These are phyloP conservation scores for Amanita exitialis DNA, from an alignment of 768 basidiomycete genomes.

Conservation along the genomic window DNA sequence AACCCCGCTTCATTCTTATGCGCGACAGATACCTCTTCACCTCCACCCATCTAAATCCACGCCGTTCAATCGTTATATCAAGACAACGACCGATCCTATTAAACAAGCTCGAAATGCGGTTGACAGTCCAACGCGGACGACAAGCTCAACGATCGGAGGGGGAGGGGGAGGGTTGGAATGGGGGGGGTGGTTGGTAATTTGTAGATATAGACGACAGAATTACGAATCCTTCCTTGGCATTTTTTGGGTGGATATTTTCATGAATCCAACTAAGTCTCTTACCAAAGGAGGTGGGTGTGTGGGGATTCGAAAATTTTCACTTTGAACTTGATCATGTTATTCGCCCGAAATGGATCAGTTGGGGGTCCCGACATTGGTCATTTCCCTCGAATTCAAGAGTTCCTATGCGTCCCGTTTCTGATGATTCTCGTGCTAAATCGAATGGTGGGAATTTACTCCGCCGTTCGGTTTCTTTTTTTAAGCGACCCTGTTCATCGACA, in stretches of 20 bases:
- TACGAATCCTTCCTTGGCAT: constrained; percentile 37
- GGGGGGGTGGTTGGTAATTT: constrained; percentile 50
- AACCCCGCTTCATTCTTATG: constrained; percentile 45
- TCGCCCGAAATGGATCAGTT: no score
- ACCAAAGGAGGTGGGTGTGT: constrained; percentile 36
- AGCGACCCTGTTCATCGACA: constrained; percentile 47
- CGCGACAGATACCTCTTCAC: constrained; percentile 47
- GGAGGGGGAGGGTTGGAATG: constrained; percentile 47
- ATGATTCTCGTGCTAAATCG: constrained; percentile 29
- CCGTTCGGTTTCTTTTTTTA: constrained; percentile 40
- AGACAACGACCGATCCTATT: constrained; percentile 30
- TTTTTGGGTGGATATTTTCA: constrained; percentile 48
- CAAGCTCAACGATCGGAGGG: constrained; percentile 33
- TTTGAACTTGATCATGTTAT: no score
- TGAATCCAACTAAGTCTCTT: constrained; percentile 35
- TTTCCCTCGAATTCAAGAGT: constrained; percentile 57
- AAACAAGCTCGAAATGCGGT: constrained; percentile 28
- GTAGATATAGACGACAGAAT: constrained; percentile 30
- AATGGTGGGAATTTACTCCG: constrained; percentile 48
- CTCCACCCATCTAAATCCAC: constrained; percentile 36
- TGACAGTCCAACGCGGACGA: constrained; percentile 26
- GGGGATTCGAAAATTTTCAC: no score
- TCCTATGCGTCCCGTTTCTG: constrained; percentile 44
- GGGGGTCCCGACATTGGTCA: constrained; percentile 56
- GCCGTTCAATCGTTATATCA: constrained; percentile 21